These are phyloP conservation scores for Solanum sparsipilum DNA, from an alignment of 257 asterid species.

Conservation along the genomic window DNA sequence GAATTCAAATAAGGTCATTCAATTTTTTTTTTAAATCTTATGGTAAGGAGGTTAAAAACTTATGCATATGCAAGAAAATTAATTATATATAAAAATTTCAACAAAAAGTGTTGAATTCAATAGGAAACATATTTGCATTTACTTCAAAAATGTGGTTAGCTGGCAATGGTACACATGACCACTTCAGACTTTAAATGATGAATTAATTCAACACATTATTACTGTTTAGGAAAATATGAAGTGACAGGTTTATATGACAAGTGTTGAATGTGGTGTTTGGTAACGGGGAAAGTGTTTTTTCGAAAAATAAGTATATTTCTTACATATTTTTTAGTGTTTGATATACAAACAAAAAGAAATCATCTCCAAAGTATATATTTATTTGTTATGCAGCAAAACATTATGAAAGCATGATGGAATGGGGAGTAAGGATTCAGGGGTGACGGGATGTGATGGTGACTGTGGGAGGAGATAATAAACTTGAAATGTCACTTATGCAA, in stretches of 20 bases:
- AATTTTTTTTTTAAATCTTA: background rate
- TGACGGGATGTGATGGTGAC: background rate
- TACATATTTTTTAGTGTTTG: no score
- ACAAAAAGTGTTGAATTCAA: background rate
- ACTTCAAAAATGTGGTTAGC: background rate
- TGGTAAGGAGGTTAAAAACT: background rate
- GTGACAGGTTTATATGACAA: background rate
- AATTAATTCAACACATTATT: background rate
- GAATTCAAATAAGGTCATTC: background rate
- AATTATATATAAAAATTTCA: no score
- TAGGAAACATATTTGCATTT: background rate
- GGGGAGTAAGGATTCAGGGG: background rate
- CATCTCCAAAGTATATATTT: no score
- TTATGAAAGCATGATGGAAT: background rate
- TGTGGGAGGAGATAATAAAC: no score
- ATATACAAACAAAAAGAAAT: no score
- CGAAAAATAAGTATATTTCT: no score
- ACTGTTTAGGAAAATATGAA: background rate
- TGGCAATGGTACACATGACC: background rate
- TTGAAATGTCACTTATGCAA: background rate
- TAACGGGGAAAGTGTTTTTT: no score
- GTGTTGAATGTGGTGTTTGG: no score
- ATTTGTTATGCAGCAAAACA: no score
- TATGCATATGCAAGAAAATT: background rate
- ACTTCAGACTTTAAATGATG: background rate